Evolutionary conservation across 768 basidiomycete genomes (phyloP), one percentile per base, ranked within the genome.

Genomic region (Stropharia rugosoannulata): DNA sequence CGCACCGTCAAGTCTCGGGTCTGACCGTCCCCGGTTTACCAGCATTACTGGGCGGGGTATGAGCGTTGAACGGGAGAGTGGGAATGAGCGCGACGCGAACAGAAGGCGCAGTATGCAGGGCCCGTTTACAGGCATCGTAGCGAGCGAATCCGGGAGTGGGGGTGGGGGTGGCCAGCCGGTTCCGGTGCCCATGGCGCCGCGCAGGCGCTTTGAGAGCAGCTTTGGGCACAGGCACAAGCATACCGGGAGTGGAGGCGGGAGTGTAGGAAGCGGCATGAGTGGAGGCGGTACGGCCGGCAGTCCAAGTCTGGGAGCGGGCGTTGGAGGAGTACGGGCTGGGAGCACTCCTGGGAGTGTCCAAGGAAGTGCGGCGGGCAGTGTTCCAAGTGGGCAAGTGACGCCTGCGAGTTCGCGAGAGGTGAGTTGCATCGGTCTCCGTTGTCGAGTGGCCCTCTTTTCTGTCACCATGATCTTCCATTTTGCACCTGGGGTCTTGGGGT

Each of bases 221-320:
- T 93, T 93, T 65, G 84, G 86, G 9, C 84, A 91, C 67, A 79
- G 90, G 42, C 89, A 89, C 66, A 79, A 90, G 42, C 89, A 89
- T 66, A 72, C 68, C 1, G 62, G 64, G 27, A 52, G 51, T 19
- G 42, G 22, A 13, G 45, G 29, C n/a, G 51, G 51, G 7, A 72
- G 71, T 57, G 62, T 54, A 16, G 66, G 67, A 18, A 67, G 67
- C 36, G 51, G 59, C 19, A 65, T 73, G 12, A 71, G 77, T 5
- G 63, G 64, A 29, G 29, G 22, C 7, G 69, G 68, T 4, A 62
- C 38, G 67, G 63, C 64, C 15, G 69, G 71, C 29, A 74, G 73
- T 15, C 72, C 59, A 18, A 71, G 63, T 13, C 63, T 65, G 36
- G 50, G 46, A n/a, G 58, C 41, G 13, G 56, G 55, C 15, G 59